Evolutionary conservation across 352 stramenopile species (phyloP).

Genomic region (Blastocystis sp.): DNA sequence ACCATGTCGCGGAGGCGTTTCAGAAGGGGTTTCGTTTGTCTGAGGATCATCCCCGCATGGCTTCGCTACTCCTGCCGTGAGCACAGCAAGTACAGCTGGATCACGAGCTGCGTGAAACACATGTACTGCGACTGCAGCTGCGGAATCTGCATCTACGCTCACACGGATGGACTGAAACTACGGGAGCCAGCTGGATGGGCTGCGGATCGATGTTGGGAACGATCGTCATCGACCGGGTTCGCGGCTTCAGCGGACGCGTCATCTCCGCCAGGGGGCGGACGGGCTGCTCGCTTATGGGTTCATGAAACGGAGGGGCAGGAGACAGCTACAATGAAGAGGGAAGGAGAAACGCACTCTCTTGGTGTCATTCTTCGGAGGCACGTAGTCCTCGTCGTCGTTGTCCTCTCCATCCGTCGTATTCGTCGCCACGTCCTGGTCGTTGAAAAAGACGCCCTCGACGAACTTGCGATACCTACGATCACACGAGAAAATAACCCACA

Average conservation of each 20-base stretch:
- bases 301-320: not conserved
- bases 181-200: conserved; percentile 7
- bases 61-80: not conserved
- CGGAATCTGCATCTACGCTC: conserved; percentile 27
- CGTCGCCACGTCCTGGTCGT: conserved; percentile 4
- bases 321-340: not conserved
- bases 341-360: not conserved
- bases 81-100: conserved; percentile 53
- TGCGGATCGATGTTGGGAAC: conserved; percentile 1
- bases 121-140: conserved; percentile 56
- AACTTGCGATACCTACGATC: conserved; percentile 64
- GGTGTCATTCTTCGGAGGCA: conserved; percentile 25
- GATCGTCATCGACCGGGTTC: not conserved
- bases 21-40: not conserved
- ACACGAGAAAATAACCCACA: not conserved
- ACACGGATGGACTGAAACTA: not conserved
- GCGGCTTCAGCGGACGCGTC: not conserved
- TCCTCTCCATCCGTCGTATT: not conserved
- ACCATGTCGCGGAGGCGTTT: not conserved
- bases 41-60: not conserved
- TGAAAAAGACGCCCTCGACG: conserved; percentile 43
- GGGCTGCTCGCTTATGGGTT: not conserved
- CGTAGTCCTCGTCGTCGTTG: conserved; percentile 40
- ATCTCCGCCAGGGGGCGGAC: not conserved
- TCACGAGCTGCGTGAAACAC: conserved; percentile 35